These are phyloP conservation scores for Triticum aestivum DNA, from an alignment of 176 grass and related monocot species.

Conservation along the genomic window IWGSC_CS_RefSeq_v2.1 NC_057812.1:706972094-706972593, in stretches of 20 bases:
- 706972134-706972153: not conserved
- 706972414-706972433: not conserved
- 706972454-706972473: not conserved
- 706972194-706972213: conserved; percentile 11
- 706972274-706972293: not conserved
- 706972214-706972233: not conserved
- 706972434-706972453: not conserved
- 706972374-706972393: not conserved
- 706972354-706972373: not conserved
- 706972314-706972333: not conserved
- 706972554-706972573: not conserved
- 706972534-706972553: not conserved
- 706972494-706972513: not conserved
- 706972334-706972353: not conserved
- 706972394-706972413: not conserved
- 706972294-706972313: not conserved
- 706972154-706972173: not conserved
- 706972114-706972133: not conserved
- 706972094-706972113: not conserved
- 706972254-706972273: not conserved
- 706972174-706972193: not conserved
- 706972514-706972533: not conserved
- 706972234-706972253: not conserved
- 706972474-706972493: conserved; percentile 9
- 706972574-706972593: conserved; percentile 13